Conservation (phyloP, 139 green algal species). For the Chlorokybus atmophyticus region DNA sequence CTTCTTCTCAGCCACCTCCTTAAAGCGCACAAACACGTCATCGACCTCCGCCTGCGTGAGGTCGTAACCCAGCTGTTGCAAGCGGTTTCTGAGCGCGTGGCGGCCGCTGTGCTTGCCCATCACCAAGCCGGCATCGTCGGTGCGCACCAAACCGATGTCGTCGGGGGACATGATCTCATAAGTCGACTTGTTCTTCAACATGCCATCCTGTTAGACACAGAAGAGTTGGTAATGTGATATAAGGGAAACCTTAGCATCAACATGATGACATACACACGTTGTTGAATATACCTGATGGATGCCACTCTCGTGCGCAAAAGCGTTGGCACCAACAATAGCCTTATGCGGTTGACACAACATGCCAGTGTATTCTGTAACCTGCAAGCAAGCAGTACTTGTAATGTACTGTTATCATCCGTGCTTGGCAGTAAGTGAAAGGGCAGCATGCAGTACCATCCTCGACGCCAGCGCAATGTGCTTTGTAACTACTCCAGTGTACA, state of each 20-base stretch:
- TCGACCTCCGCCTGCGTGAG: conserved; percentile 57
- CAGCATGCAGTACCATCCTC: conserved; percentile 71
- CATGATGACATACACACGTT: no score
- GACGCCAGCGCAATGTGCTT: conserved; percentile 73
- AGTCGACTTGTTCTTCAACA: conserved; percentile 65
- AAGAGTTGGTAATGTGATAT: no score
- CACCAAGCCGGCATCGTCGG: conserved; percentile 45
- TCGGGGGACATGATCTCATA: conserved; percentile 99
- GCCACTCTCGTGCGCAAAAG: conserved; percentile 89
- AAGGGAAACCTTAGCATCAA: no score
- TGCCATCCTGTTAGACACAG: conserved; percentile 40
- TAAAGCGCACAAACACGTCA: conserved; percentile 91
- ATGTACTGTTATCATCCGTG: no score
- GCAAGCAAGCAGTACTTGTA: no score
- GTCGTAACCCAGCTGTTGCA: conserved; percentile 56
- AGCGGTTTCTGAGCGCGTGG: neutral
- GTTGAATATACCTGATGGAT: conserved; percentile 81
- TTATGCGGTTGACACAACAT: conserved; percentile 96
- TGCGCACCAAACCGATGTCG: conserved; percentile 71
- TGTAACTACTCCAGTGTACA: conserved; percentile 79
- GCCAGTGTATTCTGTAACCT: conserved; percentile 56
- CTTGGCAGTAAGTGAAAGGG: no score
- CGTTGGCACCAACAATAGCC: conserved; percentile 98
- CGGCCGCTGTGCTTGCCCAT: conserved; percentile 35
- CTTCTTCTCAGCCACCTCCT: conserved; percentile 79